phyloP scores from a whole-genome alignment of 2,329 filamentous ascomycete species.

The Lasiodiplodia theobromae region DNA sequence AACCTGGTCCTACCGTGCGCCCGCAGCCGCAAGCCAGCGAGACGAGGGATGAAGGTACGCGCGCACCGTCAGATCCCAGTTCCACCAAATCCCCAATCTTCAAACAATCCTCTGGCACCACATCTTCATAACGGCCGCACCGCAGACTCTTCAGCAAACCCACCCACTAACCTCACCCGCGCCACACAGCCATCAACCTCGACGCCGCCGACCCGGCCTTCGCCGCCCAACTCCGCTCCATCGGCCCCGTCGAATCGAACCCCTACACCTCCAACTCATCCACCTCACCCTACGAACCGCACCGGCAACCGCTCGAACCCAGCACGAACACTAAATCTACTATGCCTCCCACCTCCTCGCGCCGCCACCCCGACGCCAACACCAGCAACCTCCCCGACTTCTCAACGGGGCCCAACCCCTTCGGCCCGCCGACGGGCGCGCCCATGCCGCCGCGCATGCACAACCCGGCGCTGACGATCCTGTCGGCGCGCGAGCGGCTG shows the following conservation, averaged over 20 bases:
- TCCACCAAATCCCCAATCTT: neutral
- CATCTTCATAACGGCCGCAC: no score
- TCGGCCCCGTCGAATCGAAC: constrained; percentile 66
- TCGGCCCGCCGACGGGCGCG: constrained; percentile 34
- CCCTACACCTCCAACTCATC: constrained; percentile 64
- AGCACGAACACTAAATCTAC: neutral
- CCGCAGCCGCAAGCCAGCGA: constrained; percentile 49
- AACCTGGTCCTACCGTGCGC: constrained; percentile 50
- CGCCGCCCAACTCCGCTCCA: constrained; percentile 78
- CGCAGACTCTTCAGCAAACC: neutral
- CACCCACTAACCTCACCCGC: neutral
- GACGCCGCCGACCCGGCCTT: constrained; percentile 69
- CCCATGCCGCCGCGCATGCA: constrained; percentile 38
- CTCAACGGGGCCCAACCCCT: constrained; percentile 30
- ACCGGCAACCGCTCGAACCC: neutral
- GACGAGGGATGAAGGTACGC: constrained; percentile 49
- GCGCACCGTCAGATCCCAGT: neutral
- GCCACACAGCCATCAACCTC: constrained; percentile 60
- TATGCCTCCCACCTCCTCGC: constrained; percentile 7
- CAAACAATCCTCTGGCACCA: no score
- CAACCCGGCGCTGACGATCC: constrained; percentile 63
- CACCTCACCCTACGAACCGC: constrained; percentile 50
- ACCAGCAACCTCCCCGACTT: constrained; percentile 29
- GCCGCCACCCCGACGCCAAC: constrained; percentile 31
- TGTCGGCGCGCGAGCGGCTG: constrained; percentile 60